Percentiles rank a stretch among this genome's conserved stretches.
Evolutionary conservation across 2,329 filamentous ascomycete genomes (phyloP).

Genomic region (Pseudofabraea citricarpa): DNA sequence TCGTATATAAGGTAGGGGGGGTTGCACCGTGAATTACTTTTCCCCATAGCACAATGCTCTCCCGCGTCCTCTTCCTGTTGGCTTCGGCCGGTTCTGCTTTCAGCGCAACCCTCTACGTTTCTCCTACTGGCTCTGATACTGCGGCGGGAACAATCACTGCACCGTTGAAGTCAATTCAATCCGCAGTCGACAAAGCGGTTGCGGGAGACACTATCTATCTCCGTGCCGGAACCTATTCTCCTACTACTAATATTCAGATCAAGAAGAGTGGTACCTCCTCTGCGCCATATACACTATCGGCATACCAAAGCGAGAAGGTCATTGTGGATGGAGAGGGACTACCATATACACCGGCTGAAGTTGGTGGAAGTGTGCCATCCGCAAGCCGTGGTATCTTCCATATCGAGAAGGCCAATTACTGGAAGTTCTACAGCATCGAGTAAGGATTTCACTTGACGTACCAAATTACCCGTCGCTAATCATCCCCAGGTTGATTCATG

Average conservation of each 20-base stretch:
- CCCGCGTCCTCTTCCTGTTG: not conserved
- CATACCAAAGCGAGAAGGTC: constrained; percentile 38
- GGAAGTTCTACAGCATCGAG: constrained; percentile 38
- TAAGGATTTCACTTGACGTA: not conserved
- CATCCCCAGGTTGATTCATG: constrained; percentile 25
- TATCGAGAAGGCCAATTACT: constrained; percentile 39
- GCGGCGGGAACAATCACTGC: constrained; percentile 32
- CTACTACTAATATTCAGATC: constrained; percentile 42
- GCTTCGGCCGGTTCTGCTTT: not conserved
- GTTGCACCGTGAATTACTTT: not conserved
- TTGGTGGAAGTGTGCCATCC: constrained; percentile 35
- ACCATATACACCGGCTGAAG: constrained; percentile 34
- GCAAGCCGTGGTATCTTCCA: constrained; percentile 41
- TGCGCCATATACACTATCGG: constrained; percentile 35
- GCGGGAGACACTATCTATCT: constrained; percentile 42
- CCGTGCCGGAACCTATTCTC: constrained; percentile 39
- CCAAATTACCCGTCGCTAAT: not conserved
- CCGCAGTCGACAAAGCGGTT: constrained; percentile 38
- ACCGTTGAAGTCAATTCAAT: constrained; percentile 41
- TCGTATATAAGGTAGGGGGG: not conserved
- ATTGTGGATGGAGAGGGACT: constrained; percentile 40
- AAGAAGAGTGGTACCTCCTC: constrained; percentile 36
- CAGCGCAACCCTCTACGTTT: constrained; percentile 33
- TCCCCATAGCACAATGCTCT: not conserved
- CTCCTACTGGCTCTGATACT: constrained; percentile 36